phyloP scores from a whole-genome alignment of 2,329 filamentous ascomycete species.

The Onygena corvina region DNA sequence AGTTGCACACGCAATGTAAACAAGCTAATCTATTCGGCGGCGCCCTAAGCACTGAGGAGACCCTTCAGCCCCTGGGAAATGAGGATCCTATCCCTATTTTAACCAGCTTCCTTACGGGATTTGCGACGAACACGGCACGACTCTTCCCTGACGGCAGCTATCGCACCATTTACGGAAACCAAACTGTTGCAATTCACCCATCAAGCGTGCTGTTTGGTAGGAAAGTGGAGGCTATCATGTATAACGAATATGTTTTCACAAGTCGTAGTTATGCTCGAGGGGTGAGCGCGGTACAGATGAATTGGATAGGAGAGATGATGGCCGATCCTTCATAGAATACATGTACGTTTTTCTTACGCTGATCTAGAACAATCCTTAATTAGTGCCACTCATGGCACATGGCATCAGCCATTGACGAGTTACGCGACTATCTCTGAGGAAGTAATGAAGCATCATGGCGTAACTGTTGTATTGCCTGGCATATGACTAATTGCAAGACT shows the following conservation, averaged over 20 bases:
- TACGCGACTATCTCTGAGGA: too few species aligned
- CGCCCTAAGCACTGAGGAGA: conserved; percentile 12
- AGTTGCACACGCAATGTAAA: conserved; percentile 45
- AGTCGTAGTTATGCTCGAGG: conserved; percentile 51
- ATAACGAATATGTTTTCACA: conserved; percentile 55
- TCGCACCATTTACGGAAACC: conserved; percentile 49
- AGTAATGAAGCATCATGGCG: too few species aligned
- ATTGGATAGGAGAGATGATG: conserved; percentile 47
- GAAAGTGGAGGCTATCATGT: conserved; percentile 51
- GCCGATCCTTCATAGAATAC: not conserved
- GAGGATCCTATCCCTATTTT: conserved; percentile 41
- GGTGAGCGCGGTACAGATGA: conserved; percentile 50
- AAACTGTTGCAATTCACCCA: conserved; percentile 51
- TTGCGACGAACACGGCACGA: conserved; percentile 48
- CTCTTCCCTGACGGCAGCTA: conserved; percentile 51
- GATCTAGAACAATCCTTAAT: too few species aligned
- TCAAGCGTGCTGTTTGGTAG: conserved; percentile 49
- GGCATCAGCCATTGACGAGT: too few species aligned
- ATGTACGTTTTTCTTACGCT: too few species aligned
- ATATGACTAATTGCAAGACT: not conserved
- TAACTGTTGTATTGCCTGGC: too few species aligned
- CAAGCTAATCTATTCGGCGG: conserved; percentile 34
- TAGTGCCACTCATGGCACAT: too few species aligned
- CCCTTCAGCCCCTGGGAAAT: conserved; percentile 8
- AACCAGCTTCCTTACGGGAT: conserved; percentile 47